These are phyloP conservation scores for Xylaria sp. DNA, from an alignment of 2,329 filamentous ascomycete species.

Conservation along the genomic window DNA sequence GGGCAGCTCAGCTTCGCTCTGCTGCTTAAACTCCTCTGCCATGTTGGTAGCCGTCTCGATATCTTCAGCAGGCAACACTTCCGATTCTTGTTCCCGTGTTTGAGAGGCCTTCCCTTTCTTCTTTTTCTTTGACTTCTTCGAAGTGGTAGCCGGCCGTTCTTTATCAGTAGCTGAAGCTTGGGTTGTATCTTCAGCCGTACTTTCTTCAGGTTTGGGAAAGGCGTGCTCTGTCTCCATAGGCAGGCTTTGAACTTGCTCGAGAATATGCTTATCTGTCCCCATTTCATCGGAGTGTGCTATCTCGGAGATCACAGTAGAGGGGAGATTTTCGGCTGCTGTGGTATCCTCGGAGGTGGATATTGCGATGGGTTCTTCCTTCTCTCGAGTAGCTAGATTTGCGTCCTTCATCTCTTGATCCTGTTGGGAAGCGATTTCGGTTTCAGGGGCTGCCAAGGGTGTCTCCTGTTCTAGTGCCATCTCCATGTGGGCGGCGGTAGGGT, in stretches of 20 bases:
- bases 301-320: not conserved
- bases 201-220: constrained; percentile 10
- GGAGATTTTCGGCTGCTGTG: constrained; percentile 1
- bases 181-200: constrained; percentile 19
- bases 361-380: constrained; percentile 26
- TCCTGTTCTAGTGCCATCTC: constrained; percentile 26
- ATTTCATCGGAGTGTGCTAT: not conserved
- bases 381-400: constrained; percentile 40
- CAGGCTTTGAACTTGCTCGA: not conserved
- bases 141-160: constrained; percentile 25
- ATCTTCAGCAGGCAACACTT: not conserved
- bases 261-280: not conserved
- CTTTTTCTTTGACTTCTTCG: constrained; percentile 39
- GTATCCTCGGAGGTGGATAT: not conserved
- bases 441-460: constrained; percentile 20
- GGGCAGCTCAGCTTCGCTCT: constrained; percentile 6
- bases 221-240: constrained; percentile 9
- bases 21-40: constrained; percentile 11
- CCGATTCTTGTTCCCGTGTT: constrained; percentile 6
- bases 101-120: constrained; percentile 29
- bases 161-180: constrained; percentile 24
- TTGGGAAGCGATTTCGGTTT: constrained; percentile 40
- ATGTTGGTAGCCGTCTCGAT: not conserved
- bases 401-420: constrained; percentile 47
- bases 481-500: not conserved